Evolutionary conservation across 2,329 filamentous ascomycete genomes (phyloP).

Genomic region (Aspergillus ruber): DNA sequence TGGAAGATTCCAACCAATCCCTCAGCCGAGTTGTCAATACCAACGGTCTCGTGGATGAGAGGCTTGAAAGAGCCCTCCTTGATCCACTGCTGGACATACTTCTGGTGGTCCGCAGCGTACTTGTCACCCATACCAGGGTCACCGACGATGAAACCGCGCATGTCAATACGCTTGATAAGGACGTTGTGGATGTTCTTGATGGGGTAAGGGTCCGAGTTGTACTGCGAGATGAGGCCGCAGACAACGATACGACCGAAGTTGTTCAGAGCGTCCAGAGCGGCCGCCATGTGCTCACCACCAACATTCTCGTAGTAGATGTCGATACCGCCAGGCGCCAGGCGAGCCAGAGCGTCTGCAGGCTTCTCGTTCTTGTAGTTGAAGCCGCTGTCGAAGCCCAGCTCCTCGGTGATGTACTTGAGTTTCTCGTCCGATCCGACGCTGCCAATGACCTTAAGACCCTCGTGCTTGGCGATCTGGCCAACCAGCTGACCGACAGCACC

Average conservation of each 20-base stretch:
- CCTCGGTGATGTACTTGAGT: conserved; percentile 64
- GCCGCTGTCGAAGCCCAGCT: conserved; percentile 64
- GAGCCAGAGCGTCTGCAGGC: conserved; percentile 58
- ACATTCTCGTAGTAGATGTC: conserved; percentile 83
- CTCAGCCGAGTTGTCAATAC: conserved; percentile 69
- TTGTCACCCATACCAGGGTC: conserved; percentile 60
- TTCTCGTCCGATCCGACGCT: conserved; percentile 76
- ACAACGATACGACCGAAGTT: conserved; percentile 58
- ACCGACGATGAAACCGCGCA: conserved; percentile 70
- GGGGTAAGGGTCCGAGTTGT: conserved; percentile 65
- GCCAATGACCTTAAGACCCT: conserved; percentile 72
- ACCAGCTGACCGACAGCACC: conserved; percentile 79
- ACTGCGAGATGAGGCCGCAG: conserved; percentile 67
- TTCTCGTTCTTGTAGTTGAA: conserved; percentile 88
- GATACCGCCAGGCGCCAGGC: conserved; percentile 68
- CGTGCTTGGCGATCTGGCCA: conserved; percentile 74
- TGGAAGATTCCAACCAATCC: conserved; percentile 68
- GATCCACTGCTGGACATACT: conserved; percentile 70
- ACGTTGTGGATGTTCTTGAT: conserved; percentile 60
- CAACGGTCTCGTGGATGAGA: conserved; percentile 61
- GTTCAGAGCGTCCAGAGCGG: conserved; percentile 60
- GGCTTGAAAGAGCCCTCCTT: conserved; percentile 68
- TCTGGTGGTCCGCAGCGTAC: conserved; percentile 64
- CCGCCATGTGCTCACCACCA: conserved; percentile 67
- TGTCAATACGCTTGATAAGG: conserved; percentile 58